Conservation (phyloP, 1,284 basidiomycete genomes). For the Cryptococcus sp. region DNA sequence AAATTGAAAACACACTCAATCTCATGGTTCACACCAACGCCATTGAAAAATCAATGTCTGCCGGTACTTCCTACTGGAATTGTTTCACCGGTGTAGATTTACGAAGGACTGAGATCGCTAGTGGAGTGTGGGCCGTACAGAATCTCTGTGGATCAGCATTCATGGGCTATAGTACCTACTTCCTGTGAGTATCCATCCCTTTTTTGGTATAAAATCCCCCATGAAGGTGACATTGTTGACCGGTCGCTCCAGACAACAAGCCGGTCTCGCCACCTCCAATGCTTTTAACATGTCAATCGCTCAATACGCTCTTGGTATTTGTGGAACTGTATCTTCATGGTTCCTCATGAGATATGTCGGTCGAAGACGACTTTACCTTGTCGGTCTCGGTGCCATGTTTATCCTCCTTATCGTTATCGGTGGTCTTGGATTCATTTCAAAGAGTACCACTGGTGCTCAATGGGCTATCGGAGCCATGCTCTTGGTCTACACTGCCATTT, state of each 20-base stretch:
- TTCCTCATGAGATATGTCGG: conserved; percentile 39
- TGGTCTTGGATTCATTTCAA: conserved; percentile 1
- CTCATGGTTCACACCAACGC: conserved; percentile 35
- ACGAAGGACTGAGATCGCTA: conserved; percentile 48
- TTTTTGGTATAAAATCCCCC: too few relatives aligned
- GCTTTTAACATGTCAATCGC: conserved; percentile 21
- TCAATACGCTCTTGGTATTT: conserved; percentile 33
- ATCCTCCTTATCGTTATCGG: conserved; percentile 48
- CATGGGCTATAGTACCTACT: conserved; percentile 16
- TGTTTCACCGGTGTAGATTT: conserved; percentile 46
- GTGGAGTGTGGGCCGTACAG: conserved; percentile 31
- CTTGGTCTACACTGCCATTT: conserved; percentile 21
- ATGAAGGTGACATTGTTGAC: too few relatives aligned
- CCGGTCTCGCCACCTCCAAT: conserved; percentile 23
- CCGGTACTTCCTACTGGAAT: conserved; percentile 39
- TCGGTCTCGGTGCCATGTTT: conserved; percentile 42
- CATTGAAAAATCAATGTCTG: conserved; percentile 34
- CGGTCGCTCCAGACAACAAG: conserved; percentile 6
- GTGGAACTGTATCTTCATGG: conserved; percentile 35
- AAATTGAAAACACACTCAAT: conserved; percentile 13
- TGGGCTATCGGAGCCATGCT: conserved; percentile 32
- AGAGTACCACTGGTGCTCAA: neutral
- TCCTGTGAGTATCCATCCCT: conserved; percentile 15
- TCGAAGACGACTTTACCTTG: conserved; percentile 47
- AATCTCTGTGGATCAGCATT: conserved; percentile 17